Evolutionary conservation across 2,329 filamentous ascomycete genomes (phyloP).

Genomic region (Colletotrichum sp.): DNA sequence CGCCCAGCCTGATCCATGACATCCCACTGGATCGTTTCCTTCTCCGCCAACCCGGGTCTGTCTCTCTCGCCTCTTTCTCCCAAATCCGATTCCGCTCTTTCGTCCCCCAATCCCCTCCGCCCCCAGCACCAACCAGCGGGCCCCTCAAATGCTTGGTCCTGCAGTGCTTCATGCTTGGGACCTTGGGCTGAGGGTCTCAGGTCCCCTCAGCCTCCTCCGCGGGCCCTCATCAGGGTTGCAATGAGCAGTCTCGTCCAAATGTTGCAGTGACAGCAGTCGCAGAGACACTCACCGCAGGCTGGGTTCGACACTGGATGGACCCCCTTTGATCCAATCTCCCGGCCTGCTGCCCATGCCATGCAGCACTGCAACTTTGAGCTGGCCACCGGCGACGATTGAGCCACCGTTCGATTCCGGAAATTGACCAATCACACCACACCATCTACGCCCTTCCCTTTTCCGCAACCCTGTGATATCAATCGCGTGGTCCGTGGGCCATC

Average conservation of each 20-base stretch:
- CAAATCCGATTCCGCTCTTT: neutral
- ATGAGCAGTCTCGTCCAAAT: neutral
- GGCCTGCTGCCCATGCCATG: neutral
- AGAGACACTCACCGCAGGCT: neutral
- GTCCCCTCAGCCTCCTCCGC: slow-evolving; percentile 6
- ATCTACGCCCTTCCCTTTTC: neutral
- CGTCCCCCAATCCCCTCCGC: neutral
- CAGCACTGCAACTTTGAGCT: neutral
- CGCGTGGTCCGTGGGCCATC: slow-evolving; percentile 1
- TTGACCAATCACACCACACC: slow-evolving; percentile 10
- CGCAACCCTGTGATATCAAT: neutral
- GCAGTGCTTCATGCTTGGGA: neutral
- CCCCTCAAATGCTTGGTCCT: neutral
- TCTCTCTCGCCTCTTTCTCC: neutral
- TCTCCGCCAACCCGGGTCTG: slow-evolving; percentile 5
- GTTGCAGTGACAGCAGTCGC: neutral
- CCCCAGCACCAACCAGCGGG: neutral
- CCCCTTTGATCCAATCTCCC: neutral
- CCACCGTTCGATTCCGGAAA: neutral
- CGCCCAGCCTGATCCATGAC: neutral
- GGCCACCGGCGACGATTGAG: neutral
- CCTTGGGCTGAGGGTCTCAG: neutral
- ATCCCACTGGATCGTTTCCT: slow-evolving; percentile 6
- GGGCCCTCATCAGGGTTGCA: neutral
- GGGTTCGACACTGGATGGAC: neutral